Conservation (phyloP, 306 rosid genomes). For the Fragaria vesca region DNA sequence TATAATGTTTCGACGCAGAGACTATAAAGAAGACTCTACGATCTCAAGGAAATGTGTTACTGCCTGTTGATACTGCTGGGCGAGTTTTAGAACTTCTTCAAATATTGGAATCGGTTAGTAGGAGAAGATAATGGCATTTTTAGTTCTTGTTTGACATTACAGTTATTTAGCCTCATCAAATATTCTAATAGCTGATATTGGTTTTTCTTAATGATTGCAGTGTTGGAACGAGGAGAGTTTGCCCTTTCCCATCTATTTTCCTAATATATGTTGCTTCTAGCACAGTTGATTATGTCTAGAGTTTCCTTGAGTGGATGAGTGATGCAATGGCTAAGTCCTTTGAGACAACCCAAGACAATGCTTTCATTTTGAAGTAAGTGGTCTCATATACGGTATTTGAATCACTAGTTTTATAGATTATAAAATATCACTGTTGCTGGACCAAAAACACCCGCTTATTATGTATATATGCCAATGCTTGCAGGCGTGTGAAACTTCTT, state of each 20-base stretch:
- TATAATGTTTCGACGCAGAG: slow-evolving; percentile 38
- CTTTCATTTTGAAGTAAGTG: slow-evolving; percentile 84
- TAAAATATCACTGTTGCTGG: too few species aligned
- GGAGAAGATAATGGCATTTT: slow-evolving; percentile 14
- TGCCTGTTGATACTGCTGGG: slow-evolving; percentile 89
- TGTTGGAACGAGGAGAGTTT: slow-evolving; percentile 86
- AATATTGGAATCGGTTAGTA: slow-evolving; percentile 80
- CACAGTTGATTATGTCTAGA: slow-evolving; percentile 83
- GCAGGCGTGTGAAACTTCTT: slow-evolving; percentile 67
- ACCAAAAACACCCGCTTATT: slow-evolving; percentile 10
- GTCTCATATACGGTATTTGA: slow-evolving; percentile 5
- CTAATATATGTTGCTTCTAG: slow-evolving; percentile 84
- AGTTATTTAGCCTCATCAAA: not conserved
- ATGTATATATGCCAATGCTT: slow-evolving; percentile 36
- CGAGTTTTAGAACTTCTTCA: slow-evolving; percentile 84
- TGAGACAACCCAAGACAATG: slow-evolving; percentile 87
- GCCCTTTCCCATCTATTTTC: slow-evolving; percentile 70
- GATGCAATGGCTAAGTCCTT: slow-evolving; percentile 92
- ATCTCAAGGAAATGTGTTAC: slow-evolving; percentile 79
- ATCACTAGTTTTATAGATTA: too few species aligned
- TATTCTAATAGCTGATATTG: slow-evolving; percentile 19
- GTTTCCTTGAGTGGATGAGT: slow-evolving; percentile 99
- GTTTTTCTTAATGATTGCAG: slow-evolving; percentile 54
- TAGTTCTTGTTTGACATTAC: not conserved
- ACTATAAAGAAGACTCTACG: slow-evolving; percentile 76